These are phyloP conservation scores for Ustilago trichophora DNA, from an alignment of 1,284 basidiomycete genomes.

Conservation along the genomic window DNA sequence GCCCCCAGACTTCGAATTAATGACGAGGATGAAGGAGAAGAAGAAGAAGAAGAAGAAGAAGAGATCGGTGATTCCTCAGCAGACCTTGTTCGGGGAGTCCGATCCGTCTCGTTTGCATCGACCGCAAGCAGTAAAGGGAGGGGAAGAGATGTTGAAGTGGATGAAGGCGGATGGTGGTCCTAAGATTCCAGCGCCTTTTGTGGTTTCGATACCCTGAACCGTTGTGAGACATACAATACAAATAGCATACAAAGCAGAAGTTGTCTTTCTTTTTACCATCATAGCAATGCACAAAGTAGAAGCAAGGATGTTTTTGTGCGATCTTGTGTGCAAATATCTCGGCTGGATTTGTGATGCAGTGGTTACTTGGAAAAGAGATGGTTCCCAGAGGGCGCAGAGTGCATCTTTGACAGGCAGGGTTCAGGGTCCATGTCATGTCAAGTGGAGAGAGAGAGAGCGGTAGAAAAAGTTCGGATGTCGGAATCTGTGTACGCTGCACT, in stretches of 20 bases:
- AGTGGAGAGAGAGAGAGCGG: not conserved
- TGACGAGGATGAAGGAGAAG: not conserved
- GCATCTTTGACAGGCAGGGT: not conserved
- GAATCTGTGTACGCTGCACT: not conserved
- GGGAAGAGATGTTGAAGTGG: conserved; percentile 32
- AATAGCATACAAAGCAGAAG: too few species aligned
- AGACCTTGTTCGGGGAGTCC: not conserved
- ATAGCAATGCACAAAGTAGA: too few species aligned
- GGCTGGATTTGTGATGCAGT: too few species aligned
- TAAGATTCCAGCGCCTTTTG: conserved; percentile 2
- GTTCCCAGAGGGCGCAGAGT: too few species aligned
- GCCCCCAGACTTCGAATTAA: conserved; percentile 6
- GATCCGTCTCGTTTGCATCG: conserved; percentile 24
- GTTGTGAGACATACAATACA: too few species aligned
- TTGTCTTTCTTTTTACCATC: too few species aligned
- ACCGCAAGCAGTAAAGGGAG: conserved; percentile 2
- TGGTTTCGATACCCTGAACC: too few species aligned
- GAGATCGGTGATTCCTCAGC: not conserved
- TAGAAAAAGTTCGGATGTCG: not conserved
- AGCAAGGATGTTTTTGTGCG: too few species aligned
- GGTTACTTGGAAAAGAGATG: too few species aligned
- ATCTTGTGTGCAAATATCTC: too few species aligned
- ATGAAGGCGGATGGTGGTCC: conserved; percentile 49
- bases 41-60: not conserved
- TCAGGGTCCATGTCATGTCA: not conserved